Evolutionary conservation across 495 filamentous ascomycete species (phyloP).

Genomic region (Pyrenopolyporus hunteri): DNA sequence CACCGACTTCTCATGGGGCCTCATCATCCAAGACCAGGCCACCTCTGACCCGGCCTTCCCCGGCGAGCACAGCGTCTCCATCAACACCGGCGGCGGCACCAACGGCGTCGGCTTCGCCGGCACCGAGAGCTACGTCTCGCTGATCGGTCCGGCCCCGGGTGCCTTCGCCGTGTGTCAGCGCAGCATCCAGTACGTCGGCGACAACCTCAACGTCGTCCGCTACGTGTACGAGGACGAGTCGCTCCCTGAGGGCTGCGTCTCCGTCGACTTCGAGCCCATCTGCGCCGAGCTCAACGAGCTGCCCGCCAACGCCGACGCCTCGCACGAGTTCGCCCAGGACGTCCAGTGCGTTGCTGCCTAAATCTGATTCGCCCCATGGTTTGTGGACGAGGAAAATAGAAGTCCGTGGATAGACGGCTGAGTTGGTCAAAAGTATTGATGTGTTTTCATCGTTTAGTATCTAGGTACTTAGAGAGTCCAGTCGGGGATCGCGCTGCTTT

Average conservation of each 20-base stretch:
- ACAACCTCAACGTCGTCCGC: slow-evolving; percentile 9
- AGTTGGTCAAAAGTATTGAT: too few species aligned
- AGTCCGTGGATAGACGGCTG: not conserved
- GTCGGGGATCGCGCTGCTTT: too few species aligned
- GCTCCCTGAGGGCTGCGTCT: slow-evolving; percentile 13
- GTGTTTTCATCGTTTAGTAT: too few species aligned
- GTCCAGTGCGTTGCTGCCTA: slow-evolving; percentile 16
- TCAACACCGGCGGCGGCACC: slow-evolving; percentile 23
- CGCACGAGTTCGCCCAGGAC: slow-evolving; percentile 30
- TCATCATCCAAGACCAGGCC: slow-evolving; percentile 20
- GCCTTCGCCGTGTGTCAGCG: slow-evolving; percentile 17
- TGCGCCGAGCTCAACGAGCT: slow-evolving; percentile 17
- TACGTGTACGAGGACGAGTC: slow-evolving; percentile 32
- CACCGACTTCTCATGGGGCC: slow-evolving; percentile 27
- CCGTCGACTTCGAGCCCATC: slow-evolving; percentile 8
- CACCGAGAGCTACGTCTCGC: not conserved
- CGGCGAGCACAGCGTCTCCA: slow-evolving; percentile 28
- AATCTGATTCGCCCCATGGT: not conserved
- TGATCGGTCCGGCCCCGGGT: slow-evolving; percentile 9
- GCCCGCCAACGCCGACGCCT: slow-evolving; percentile 3
- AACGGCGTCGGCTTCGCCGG: slow-evolving; percentile 8
- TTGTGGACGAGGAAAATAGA: not conserved
- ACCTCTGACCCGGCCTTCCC: slow-evolving; percentile 13
- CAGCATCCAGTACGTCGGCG: slow-evolving; percentile 6
- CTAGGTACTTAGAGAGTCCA: too few species aligned